These are phyloP conservation scores for Rubia balearica DNA, from an alignment of 305 asterid genomes.

Conservation along the genomic window DNA sequence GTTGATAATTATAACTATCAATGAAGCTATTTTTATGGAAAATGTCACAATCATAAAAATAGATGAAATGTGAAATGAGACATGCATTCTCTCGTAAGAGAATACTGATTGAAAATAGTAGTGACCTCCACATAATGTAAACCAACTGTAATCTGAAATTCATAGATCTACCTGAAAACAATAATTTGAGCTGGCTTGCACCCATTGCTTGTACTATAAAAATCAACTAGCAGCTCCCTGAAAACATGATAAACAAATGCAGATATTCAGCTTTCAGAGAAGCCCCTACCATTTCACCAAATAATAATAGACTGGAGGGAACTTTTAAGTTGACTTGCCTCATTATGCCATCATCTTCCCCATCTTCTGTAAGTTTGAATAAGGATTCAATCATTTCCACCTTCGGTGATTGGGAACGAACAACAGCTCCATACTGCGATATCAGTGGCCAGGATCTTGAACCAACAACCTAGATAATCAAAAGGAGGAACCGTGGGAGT, in stretches of 20 bases:
- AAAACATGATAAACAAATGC: slow-evolving; percentile 18
- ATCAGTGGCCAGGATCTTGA: slow-evolving; percentile 89
- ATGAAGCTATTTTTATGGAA: background rate
- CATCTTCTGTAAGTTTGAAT: slow-evolving; percentile 73
- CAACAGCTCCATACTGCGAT: slow-evolving; percentile 88
- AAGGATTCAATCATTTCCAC: slow-evolving; percentile 81
- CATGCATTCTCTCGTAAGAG: background rate
- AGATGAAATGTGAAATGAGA: background rate
- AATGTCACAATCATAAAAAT: background rate
- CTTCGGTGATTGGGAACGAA: slow-evolving; percentile 72
- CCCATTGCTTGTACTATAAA: slow-evolving; percentile 56
- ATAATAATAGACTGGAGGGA: slow-evolving; percentile 13
- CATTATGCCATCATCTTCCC: slow-evolving; percentile 87
- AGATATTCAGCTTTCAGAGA: slow-evolving; percentile 8
- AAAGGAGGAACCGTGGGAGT: slow-evolving; percentile 3
- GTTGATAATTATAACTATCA: background rate
- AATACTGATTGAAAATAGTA: background rate
- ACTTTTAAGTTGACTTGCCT: slow-evolving; percentile 35
- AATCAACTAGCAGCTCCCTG: slow-evolving; percentile 87
- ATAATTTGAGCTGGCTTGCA: slow-evolving; percentile 72
- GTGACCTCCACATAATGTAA: background rate
- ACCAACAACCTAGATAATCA: slow-evolving; percentile 66
- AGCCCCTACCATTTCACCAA: background rate
- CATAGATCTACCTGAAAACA: slow-evolving; percentile 59
- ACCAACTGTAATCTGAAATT: background rate